Evolutionary conservation across 2,329 filamentous ascomycete species (phyloP).

Genomic region (Colletotrichum shisoi): DNA sequence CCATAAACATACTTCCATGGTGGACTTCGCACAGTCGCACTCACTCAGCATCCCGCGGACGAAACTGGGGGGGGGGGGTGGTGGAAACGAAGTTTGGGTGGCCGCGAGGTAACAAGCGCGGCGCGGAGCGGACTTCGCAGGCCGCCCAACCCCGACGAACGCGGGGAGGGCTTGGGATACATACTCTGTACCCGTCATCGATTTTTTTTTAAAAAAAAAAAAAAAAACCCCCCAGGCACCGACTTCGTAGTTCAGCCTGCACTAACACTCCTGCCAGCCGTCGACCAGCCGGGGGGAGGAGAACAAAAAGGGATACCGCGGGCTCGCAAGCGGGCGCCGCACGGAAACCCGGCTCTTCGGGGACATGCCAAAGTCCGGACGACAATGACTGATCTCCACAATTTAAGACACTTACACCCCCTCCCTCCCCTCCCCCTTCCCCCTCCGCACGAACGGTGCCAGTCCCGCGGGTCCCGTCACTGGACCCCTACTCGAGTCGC

Average conservation of each 20-base stretch:
- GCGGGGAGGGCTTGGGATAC: neutral
- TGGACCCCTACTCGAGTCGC: slow-evolving; percentile 17
- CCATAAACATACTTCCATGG: no score
- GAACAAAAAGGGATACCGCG: neutral
- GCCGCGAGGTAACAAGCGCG: neutral
- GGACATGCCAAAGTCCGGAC: slow-evolving; percentile 35
- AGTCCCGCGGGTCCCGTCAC: neutral
- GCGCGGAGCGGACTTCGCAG: slow-evolving; percentile 33
- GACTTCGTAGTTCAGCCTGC: neutral
- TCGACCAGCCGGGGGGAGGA: neutral
- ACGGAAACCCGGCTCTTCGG: slow-evolving; percentile 24
- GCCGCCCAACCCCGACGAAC: slow-evolving; percentile 16
- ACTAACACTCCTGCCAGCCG: no score
- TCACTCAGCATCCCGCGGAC: neutral
- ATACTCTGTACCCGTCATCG: neutral
- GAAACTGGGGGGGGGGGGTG: neutral
- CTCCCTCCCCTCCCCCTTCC: neutral
- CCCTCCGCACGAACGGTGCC: neutral
- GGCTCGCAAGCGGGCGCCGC: neutral
- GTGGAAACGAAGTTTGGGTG: neutral
- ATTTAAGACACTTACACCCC: slow-evolving; percentile 2
- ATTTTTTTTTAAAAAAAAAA: no score
- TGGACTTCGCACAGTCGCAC: neutral
- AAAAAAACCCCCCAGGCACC: no score
- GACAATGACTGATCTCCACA: neutral